phyloP scores from a whole-genome alignment of 1,139 yeast genomes.

The Candida neerlandica region DNA sequence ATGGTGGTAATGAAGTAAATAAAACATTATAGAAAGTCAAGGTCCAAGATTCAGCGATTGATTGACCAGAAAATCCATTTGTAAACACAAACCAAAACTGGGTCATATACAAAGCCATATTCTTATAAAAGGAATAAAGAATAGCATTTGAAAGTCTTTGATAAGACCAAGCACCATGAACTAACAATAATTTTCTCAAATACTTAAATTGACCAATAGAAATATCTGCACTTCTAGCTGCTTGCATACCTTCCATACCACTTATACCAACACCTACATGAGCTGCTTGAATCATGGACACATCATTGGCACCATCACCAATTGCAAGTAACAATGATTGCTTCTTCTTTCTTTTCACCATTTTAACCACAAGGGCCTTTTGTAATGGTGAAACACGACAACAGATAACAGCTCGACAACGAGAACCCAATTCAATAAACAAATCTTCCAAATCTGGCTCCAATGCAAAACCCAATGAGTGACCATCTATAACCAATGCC shows the following conservation, averaged over 20 bases:
- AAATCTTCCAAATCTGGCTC: slow-evolving; percentile 79
- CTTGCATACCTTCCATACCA: slow-evolving; percentile 99
- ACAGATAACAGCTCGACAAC: slow-evolving; percentile 91
- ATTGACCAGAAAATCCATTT: slow-evolving; percentile 93
- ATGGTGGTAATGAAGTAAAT: slow-evolving; percentile 93
- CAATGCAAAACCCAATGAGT: slow-evolving; percentile 81
- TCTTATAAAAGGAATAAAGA: slow-evolving; percentile 92
- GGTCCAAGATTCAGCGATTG: slow-evolving; percentile 97
- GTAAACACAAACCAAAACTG: slow-evolving; percentile 97
- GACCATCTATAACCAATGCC: slow-evolving; percentile 93
- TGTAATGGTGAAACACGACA: slow-evolving; percentile 98
- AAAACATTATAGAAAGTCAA: slow-evolving; percentile 94
- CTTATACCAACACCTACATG: slow-evolving; percentile 98
- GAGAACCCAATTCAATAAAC: slow-evolving; percentile 75
- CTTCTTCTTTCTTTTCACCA: slow-evolving; percentile 63
- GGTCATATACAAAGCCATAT: slow-evolving; percentile 92
- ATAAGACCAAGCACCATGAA: slow-evolving; percentile 98
- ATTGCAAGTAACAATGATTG: slow-evolving; percentile 83
- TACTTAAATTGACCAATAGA: slow-evolving; percentile 95
- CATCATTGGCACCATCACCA: slow-evolving; percentile 99
- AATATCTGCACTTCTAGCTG: slow-evolving; percentile 96
- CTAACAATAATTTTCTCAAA: slow-evolving; percentile 77
- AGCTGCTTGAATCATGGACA: slow-evolving; percentile 98
- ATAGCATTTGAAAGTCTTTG: slow-evolving; percentile 92
- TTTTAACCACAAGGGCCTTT: slow-evolving; percentile 91